Conservation (phyloP, 495 filamentous ascomycete genomes). For the Hypoxylon crocopeplum region DNA sequence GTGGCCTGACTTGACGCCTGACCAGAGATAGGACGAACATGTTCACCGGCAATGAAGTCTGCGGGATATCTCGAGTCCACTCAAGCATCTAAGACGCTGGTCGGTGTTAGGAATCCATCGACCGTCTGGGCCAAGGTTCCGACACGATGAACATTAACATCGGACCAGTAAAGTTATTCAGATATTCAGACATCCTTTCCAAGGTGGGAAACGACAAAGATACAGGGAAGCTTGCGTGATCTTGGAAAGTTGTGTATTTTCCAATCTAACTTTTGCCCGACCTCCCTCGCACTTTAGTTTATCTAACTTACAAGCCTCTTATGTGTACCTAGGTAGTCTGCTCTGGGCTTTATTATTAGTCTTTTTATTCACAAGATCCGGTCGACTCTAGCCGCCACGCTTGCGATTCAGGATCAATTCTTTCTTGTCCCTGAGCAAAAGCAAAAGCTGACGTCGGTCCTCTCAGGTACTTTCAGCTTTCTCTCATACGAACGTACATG, state of each 20-base stretch:
- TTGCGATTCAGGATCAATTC: conserved; percentile 26
- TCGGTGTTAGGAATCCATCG: background rate
- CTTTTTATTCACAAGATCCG: background rate
- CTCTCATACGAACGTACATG: conserved; percentile 1
- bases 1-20: background rate
- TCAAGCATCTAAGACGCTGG: no score
- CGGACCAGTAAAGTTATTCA: conserved; percentile 12
- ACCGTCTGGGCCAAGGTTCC: background rate
- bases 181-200: conserved; percentile 15
- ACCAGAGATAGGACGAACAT: background rate
- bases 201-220: conserved; percentile 10
- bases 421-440: conserved; percentile 3
- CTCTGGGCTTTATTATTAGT: background rate
- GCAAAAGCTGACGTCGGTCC: conserved; percentile 6
- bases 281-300: background rate
- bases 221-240: conserved; percentile 37
- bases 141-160: conserved; percentile 5
- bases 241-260: conserved; percentile 12
- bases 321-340: no score
- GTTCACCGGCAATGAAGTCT: no score
- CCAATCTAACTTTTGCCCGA: conserved; percentile 12
- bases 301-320: background rate
- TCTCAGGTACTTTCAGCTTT: background rate
- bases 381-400: conserved; percentile 9
- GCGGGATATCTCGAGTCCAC: no score